Evolutionary conservation across 176 grass and related monocot species (phyloP).

Genomic region (Paspalum vaginatum): DNA sequence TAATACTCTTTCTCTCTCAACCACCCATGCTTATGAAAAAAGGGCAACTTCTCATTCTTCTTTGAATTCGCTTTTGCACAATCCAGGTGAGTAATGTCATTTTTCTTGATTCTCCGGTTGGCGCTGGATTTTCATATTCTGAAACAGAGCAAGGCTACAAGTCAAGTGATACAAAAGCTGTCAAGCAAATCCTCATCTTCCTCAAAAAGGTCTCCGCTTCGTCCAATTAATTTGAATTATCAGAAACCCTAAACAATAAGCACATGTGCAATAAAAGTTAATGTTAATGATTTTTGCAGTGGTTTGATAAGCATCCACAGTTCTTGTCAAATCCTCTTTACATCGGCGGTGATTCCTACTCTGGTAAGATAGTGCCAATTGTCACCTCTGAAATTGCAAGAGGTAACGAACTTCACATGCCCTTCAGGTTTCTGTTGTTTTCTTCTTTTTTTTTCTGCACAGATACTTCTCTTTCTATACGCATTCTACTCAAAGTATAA

Average conservation of each 20-base stretch:
- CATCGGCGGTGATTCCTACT: constrained; percentile 67
- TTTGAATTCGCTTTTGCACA: not conserved
- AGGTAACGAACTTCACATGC: constrained; percentile 43
- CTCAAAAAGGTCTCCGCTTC: constrained; percentile 59
- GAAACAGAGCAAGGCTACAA: constrained; percentile 25
- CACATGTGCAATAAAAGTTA: not conserved
- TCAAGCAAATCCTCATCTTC: constrained; percentile 51
- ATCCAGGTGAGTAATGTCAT: constrained; percentile 63
- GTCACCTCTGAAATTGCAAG: constrained; percentile 50
- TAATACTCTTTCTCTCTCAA: not conserved
- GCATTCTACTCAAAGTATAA: not conserved
- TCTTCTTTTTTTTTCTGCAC: not conserved
- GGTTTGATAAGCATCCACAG: constrained; percentile 59
- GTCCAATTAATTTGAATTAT: not conserved
- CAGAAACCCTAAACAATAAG: not conserved
- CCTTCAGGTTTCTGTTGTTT: not conserved
- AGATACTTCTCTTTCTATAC: not conserved
- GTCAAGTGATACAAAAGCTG: constrained; percentile 48
- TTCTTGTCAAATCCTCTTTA: constrained; percentile 69
- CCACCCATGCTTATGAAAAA: not conserved
- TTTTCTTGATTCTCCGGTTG: constrained; percentile 76
- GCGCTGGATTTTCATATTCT: constrained; percentile 78
- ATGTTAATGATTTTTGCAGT: constrained; percentile 37
- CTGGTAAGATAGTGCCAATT: constrained; percentile 62
- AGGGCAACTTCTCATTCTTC: not conserved